Percentiles rank a stretch among this genome's conserved stretches.
Conservation (phyloP, 345 rosid species). For the Acer yangbiense region DNA sequence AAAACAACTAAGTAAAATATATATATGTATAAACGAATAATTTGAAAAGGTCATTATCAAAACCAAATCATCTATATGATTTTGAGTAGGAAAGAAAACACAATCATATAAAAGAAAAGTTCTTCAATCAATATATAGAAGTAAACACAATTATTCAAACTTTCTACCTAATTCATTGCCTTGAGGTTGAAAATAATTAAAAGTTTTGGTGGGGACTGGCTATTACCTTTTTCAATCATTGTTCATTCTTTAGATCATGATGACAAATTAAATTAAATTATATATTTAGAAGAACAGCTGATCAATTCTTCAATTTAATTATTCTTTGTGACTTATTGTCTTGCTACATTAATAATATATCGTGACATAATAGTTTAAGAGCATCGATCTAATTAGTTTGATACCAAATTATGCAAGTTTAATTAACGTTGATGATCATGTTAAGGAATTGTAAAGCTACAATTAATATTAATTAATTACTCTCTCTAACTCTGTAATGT, state of each 20-base stretch:
- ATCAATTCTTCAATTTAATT: no score
- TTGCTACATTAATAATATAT: no score
- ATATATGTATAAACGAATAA: neutral
- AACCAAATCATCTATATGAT: neutral
- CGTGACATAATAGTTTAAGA: no score
- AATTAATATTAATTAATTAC: no score
- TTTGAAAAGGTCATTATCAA: neutral
- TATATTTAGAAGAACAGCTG: no score
- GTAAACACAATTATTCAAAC: slow-evolving; percentile 40
- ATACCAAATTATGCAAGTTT: no score
- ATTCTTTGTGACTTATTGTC: no score
- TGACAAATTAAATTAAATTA: neutral
- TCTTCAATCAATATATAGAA: slow-evolving; percentile 19
- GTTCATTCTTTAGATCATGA: slow-evolving; percentile 28
- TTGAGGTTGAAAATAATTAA: slow-evolving; percentile 22
- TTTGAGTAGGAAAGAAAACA: neutral
- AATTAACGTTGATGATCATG: no score
- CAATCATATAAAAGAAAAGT: neutral
- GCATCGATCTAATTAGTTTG: no score
- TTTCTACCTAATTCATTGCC: slow-evolving; percentile 45
- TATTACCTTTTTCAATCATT: slow-evolving; percentile 34
- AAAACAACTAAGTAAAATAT: neutral
- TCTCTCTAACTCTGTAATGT: no score
- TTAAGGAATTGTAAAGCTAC: no score
- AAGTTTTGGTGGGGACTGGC: slow-evolving; percentile 41